phyloP scores from a whole-genome alignment of 2,329 filamentous ascomycete species.

The Rachicladosporium sp. region DNA sequence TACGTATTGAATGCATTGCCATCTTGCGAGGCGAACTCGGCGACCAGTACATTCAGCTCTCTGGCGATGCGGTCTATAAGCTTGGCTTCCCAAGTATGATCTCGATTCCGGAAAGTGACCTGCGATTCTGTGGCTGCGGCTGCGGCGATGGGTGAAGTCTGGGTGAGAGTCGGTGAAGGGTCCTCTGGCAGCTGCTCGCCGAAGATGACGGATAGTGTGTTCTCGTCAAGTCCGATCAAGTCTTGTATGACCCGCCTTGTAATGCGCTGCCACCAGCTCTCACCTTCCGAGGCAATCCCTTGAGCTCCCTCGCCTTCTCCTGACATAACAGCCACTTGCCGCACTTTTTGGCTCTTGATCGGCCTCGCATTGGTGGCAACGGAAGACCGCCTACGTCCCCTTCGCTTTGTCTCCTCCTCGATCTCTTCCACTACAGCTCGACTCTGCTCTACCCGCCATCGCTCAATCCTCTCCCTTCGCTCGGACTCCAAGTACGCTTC shows the following conservation, averaged over 20 bases:
- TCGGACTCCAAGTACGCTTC: conserved; percentile 52
- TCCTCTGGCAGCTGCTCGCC: conserved; percentile 57
- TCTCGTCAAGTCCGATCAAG: conserved; percentile 81
- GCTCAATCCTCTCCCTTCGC: conserved; percentile 72
- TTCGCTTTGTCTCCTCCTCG: conserved; percentile 61
- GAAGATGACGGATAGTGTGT: conserved; percentile 70
- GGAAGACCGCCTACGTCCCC: conserved; percentile 48
- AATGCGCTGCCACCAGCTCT: conserved; percentile 67
- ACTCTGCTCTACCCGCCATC: conserved; percentile 87
- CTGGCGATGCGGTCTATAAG: conserved; percentile 74
- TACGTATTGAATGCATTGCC: conserved; percentile 75
- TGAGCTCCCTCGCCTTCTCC: conserved; percentile 13
- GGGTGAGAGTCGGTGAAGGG: conserved; percentile 20
- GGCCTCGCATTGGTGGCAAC: conserved; percentile 12
- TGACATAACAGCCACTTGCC: conserved; percentile 10
- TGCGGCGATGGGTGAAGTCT: conserved; percentile 20
- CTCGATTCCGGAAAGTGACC: conserved; percentile 24
- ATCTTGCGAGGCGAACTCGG: conserved; percentile 73
- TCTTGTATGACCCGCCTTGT: conserved; percentile 80
- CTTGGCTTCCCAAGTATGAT: conserved; percentile 56
- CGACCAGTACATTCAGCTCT: conserved; percentile 73
- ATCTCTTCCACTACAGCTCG: conserved; percentile 76
- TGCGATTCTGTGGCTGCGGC: conserved; percentile 16
- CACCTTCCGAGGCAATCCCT: conserved; percentile 28
- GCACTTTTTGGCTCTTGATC: conserved; percentile 8